Conservation (phyloP, 345 rosid genomes). For the Eucalyptus grandis region DNA sequence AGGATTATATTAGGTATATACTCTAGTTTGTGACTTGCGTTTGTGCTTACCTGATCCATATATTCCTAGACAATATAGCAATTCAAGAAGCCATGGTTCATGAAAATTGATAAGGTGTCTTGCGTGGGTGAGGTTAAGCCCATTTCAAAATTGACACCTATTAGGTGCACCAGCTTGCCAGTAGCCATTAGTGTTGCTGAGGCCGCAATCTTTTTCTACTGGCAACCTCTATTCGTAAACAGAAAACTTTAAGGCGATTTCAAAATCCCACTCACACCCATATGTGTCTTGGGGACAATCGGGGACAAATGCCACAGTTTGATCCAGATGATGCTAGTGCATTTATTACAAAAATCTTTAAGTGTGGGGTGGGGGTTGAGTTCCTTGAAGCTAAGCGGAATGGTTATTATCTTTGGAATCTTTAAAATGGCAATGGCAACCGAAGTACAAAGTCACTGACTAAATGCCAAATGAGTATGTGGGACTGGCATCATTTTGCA, state of each 20-base stretch:
- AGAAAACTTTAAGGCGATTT: neutral
- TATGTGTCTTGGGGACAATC: neutral
- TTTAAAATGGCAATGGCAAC: neutral
- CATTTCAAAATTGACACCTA: neutral
- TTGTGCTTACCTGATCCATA: neutral
- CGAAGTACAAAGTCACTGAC: neutral
- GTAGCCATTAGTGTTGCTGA: neutral
- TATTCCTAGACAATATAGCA: neutral
- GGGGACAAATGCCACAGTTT: neutral
- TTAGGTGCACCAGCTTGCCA: neutral
- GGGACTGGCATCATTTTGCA: neutral
- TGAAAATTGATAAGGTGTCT: neutral
- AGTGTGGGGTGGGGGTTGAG: neutral
- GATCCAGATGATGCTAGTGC: neutral
- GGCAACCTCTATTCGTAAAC: neutral
- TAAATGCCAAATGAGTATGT: neutral
- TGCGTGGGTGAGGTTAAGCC: neutral
- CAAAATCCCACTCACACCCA: neutral
- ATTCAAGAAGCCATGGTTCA: neutral
- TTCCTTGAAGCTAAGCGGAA: neutral
- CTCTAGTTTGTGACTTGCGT: neutral
- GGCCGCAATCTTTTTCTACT: neutral
- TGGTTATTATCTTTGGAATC: neutral
- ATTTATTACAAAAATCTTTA: neutral
- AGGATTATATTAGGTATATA: neutral